Evolutionary conservation across 331 rosid species (phyloP), one percentile per base, ranked within the genome.

Genomic region (Ulmus americana): DNA sequence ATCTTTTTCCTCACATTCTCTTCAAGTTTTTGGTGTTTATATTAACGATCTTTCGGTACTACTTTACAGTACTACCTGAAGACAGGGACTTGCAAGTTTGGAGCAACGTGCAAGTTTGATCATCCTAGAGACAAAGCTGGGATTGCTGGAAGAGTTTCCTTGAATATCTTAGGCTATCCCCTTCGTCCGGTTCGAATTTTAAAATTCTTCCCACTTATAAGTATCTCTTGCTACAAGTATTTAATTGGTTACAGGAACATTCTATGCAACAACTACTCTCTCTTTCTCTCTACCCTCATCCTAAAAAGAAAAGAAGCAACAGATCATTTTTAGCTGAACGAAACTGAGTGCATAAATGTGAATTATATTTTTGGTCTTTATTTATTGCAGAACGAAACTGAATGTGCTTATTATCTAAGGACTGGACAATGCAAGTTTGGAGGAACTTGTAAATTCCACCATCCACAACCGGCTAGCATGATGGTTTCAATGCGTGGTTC

Each of bases 31-130:
- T 49, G 51, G 16, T 40, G 49, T 22, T 5, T 14, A 35, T 55
- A n/a, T 39, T 59, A 65, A 64, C 64, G 5, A 47, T 52, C 39
- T 51, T 69, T 42, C 64, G 11, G 22, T 50, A 64, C 16, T 57
- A 13, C 75, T 45, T 59, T 80, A 52, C 96, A 92, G 98, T 89
- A 92, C 80, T 89, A 79, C 76, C 51, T 86, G 76, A 86, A 86
- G 83, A 86, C 94, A 14, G 94, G 94, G 71, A 92, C 95, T 64
- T 92, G 98, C 88, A 92, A 89, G 82, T 92, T 92, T 74, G 98
- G 98, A 76, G 94, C 98, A 39, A 86, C 98, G 6, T 92, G 98
- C 91, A 89, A 91, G 80, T 92, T 89, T 87, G 88, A 92, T 77
- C 97, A 92, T 76, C 97, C 98, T 57, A 80, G 90, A 85, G 96